Evolutionary conservation across 2,329 filamentous ascomycete genomes (phyloP).

Genomic region (Exophiala dermatitidis): DNA sequence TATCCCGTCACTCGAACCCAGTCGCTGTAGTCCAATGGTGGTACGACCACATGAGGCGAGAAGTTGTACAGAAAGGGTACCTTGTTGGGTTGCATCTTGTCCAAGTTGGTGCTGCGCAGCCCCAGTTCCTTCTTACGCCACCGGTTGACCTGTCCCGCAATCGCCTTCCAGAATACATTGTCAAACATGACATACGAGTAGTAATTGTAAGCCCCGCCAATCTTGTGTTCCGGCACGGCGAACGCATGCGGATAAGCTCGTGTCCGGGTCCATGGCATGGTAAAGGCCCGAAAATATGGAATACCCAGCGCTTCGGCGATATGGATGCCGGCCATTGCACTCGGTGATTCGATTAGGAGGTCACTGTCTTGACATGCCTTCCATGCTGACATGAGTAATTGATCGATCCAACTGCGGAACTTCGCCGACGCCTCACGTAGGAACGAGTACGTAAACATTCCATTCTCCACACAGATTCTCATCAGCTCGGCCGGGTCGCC

Average conservation of each 20-base stretch:
- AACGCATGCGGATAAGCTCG: conserved; percentile 95
- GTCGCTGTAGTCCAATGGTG: conserved; percentile 89
- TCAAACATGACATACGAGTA: conserved; percentile 96
- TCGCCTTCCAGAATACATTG: conserved; percentile 92
- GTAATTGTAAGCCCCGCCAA: conserved; percentile 92
- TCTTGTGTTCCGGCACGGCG: conserved; percentile 82
- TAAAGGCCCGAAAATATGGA: conserved; percentile 94
- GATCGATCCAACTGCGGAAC: conserved; percentile 93
- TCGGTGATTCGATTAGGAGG: conserved; percentile 88
- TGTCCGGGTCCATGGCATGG: conserved; percentile 97
- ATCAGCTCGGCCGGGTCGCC: conserved; percentile 92
- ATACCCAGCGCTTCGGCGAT: conserved; percentile 89
- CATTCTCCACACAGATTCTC: conserved; percentile 91
- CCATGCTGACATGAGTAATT: conserved; percentile 75
- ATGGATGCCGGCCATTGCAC: conserved; percentile 95
- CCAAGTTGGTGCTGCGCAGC: conserved; percentile 71
- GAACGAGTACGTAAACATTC: conserved; percentile 92
- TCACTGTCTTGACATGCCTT: conserved; percentile 77
- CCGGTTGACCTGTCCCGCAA: conserved; percentile 79
- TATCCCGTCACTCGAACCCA: conserved; percentile 98
- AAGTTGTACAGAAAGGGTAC: conserved; percentile 99
- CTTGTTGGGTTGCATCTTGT: conserved; percentile 92
- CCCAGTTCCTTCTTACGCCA: conserved; percentile 80
- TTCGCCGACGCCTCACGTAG: conserved; percentile 76
- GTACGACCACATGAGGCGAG: conserved; percentile 85